A percentile compares a stretch with the other conserved stretches of the same genome.
These are phyloP conservation scores for Moniliella sp. DNA, from an alignment of 1,284 basidiomycete genomes.

Conservation along the genomic window DNA sequence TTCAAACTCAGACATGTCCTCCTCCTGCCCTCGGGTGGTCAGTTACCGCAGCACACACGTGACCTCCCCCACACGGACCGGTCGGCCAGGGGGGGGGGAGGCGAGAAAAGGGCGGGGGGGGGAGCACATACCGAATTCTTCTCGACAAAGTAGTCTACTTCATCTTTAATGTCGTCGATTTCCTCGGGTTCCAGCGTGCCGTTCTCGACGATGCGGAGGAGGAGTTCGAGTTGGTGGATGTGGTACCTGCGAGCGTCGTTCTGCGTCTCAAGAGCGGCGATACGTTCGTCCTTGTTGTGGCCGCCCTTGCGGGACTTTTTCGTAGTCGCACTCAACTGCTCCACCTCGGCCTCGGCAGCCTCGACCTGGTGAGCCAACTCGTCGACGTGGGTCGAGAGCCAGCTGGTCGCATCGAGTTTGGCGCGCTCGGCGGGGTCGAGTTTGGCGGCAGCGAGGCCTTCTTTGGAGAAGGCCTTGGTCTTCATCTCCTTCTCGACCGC, in stretches of 20 bases:
- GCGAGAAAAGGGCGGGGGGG: too few species aligned
- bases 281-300: constrained; percentile 49
- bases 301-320: constrained; percentile 48
- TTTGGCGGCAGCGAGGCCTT: constrained; percentile 78
- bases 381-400: constrained; percentile 44
- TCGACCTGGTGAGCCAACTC: constrained; percentile 83
- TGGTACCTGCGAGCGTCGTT: constrained; percentile 95
- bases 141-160: constrained; percentile 89
- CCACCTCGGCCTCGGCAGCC: constrained; percentile 79
- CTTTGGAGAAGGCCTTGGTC: constrained; percentile 98
- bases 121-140: constrained; percentile 59
- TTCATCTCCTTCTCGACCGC: constrained; percentile 99
- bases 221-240: constrained; percentile 71
- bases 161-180: constrained; percentile 66
- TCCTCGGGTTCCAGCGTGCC: constrained; percentile 64
- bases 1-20: constrained; percentile 90
- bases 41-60: background rate
- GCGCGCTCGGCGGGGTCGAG: constrained; percentile 92
- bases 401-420: constrained; percentile 62
- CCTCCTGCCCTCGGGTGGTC: constrained; percentile 45
- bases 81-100: too few species aligned
- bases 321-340: constrained; percentile 57
- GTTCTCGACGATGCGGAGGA: constrained; percentile 79
- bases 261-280: constrained; percentile 61
- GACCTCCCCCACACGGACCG: too few species aligned